Evolutionary conservation across 2,329 filamentous ascomycete genomes (phyloP).

Genomic region (Aureobasidium musti): DNA sequence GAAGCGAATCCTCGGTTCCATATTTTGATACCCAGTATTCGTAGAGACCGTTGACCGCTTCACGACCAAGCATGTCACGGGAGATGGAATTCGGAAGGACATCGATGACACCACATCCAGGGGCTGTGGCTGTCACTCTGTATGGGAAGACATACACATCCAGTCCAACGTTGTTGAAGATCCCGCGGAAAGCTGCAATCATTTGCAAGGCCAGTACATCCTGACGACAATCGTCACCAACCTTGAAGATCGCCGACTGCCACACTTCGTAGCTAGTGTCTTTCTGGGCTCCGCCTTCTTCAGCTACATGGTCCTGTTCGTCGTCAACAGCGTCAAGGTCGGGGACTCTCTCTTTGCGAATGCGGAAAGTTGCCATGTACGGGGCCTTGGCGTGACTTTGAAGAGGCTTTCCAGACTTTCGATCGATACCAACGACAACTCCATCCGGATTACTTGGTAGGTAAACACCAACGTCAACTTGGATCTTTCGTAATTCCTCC

Average conservation of each 20-base stretch:
- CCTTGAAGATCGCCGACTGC: slow-evolving; percentile 99
- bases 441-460: slow-evolving; percentile 96
- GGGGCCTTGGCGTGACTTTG: slow-evolving; percentile 98
- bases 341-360: slow-evolving; percentile 70
- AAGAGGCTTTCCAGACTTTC: slow-evolving; percentile 94
- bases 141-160: slow-evolving; percentile 98
- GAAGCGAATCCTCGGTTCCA: slow-evolving; percentile 90
- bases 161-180: slow-evolving; percentile 91
- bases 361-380: slow-evolving; percentile 98
- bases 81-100: slow-evolving; percentile 97
- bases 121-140: slow-evolving; percentile 93
- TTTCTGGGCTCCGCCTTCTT: slow-evolving; percentile 37
- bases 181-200: slow-evolving; percentile 95
- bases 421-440: slow-evolving; percentile 94
- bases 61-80: slow-evolving; percentile 95
- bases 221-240: slow-evolving; percentile 96
- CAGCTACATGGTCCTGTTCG: slow-evolving; percentile 38
- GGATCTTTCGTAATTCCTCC: slow-evolving; percentile 94
- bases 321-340: slow-evolving; percentile 55
- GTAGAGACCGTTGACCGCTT: slow-evolving; percentile 96
- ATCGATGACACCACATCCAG: slow-evolving; percentile 96
- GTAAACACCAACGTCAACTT: slow-evolving; percentile 96
- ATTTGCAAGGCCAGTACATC: slow-evolving; percentile 96
- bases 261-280: slow-evolving; percentile 81
- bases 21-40: slow-evolving; percentile 99